These are phyloP conservation scores for Neckera pumila DNA, from an alignment of 225 moss, liverwort and hornwort species.

Conservation along the genomic window DNA sequence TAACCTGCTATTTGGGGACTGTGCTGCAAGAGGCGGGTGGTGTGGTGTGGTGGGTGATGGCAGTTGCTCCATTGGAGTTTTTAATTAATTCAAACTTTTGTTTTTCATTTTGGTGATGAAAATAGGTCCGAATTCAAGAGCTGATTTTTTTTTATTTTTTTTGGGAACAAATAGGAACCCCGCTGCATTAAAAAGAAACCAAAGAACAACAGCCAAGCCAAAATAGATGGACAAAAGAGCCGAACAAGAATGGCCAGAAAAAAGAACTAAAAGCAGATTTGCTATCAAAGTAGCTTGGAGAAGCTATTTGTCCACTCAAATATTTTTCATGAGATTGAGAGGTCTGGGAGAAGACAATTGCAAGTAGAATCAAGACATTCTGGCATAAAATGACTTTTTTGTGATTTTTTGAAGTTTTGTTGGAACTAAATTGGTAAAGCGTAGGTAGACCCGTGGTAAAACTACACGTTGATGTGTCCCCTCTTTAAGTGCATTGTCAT, in stretches of 20 bases:
- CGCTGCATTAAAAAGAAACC: too few relatives aligned
- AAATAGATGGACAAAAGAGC: too few relatives aligned
- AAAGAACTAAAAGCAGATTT: too few relatives aligned
- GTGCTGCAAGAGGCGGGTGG: too few relatives aligned
- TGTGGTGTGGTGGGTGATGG: too few relatives aligned
- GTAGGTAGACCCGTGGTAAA: rapidly evolving
- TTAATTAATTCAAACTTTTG: too few relatives aligned
- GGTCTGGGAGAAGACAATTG: background rate
- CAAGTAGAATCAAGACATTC: background rate
- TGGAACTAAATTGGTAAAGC: background rate
- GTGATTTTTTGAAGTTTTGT: background rate
- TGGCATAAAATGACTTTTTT: rapidly evolving
- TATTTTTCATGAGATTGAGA: background rate
- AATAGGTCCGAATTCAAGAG: background rate
- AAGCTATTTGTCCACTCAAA: background rate
- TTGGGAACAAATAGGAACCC: too few relatives aligned
- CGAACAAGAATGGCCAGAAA: too few relatives aligned
- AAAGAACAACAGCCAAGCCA: too few relatives aligned
- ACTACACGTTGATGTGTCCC: rapidly evolving
- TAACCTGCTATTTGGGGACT: rapidly evolving
- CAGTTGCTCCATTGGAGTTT: too few relatives aligned
- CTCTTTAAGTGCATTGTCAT: background rate
- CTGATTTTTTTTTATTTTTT: too few relatives aligned
- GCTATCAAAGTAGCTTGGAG: rapidly evolving
- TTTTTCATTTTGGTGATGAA: too few relatives aligned